Evolutionary conservation across 345 rosid genomes (phyloP).

Genomic region (Viola odorata): DNA sequence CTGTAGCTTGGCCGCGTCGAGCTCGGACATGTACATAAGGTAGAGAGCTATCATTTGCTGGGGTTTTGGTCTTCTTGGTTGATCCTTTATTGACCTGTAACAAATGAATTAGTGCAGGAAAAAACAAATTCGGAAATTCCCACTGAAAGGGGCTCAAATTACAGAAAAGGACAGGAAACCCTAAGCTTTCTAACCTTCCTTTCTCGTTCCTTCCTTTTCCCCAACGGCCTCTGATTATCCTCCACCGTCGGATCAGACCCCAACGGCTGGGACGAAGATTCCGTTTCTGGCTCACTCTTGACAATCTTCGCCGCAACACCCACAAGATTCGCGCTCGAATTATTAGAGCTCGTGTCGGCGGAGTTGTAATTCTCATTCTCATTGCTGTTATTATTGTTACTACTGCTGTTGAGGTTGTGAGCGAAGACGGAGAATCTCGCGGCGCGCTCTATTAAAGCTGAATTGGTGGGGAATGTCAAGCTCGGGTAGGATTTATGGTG

Average conservation of each 20-base stretch:
- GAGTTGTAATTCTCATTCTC: conserved; percentile 1
- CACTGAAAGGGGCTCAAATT: background rate
- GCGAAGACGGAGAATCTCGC: conserved; percentile 35
- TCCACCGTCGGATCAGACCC: conserved; percentile 31
- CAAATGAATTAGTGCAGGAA: background rate
- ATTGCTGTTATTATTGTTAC: background rate
- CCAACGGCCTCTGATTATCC: conserved; percentile 24
- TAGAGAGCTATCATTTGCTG: conserved; percentile 34
- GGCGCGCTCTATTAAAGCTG: conserved; percentile 30
- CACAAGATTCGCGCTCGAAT: conserved; percentile 27
- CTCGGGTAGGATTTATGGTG: conserved; percentile 6
- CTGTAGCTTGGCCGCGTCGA: conserved; percentile 77
- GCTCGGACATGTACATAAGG: conserved; percentile 77
- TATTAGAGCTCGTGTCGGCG: conserved; percentile 23
- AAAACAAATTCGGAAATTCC: background rate
- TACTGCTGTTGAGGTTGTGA: conserved; percentile 5
- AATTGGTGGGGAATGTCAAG: conserved; percentile 30
- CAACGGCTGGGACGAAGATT: conserved; percentile 25
- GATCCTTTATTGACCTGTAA: conserved; percentile 32
- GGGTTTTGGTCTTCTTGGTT: conserved; percentile 42
- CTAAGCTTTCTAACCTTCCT: conserved; percentile 38
- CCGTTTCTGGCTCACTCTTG: conserved; percentile 44
- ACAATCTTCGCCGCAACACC: conserved; percentile 26
- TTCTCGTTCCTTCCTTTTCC: conserved; percentile 50
- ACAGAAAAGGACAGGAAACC: background rate